Percentiles rank a stretch among this genome's conserved stretches.
Evolutionary conservation across 192 early-diverging fungal genomes (phyloP).

Genomic region (Backusella macrospora): DNA sequence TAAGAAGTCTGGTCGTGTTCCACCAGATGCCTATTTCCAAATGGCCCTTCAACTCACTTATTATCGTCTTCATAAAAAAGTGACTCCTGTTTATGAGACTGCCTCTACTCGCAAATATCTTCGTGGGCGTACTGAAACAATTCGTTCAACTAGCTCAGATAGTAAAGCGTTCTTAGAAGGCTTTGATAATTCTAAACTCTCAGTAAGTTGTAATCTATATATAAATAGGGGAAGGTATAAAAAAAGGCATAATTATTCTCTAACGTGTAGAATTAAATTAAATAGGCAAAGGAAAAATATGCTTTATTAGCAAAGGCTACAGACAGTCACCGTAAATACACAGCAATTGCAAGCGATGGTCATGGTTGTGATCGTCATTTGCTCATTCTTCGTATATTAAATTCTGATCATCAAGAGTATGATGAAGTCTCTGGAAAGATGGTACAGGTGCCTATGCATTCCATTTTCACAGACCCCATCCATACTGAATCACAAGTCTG

Average conservation of each 20-base stretch:
- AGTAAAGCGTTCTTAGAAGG: slow-evolving; percentile 68
- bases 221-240: not conserved
- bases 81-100: slow-evolving; percentile 84
- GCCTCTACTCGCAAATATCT: slow-evolving; percentile 78
- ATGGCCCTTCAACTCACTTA: slow-evolving; percentile 86
- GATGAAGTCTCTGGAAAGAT: not conserved
- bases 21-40: slow-evolving; percentile 86
- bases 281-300: slow-evolving; percentile 34
- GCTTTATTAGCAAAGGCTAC: slow-evolving; percentile 62
- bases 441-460: slow-evolving; percentile 38
- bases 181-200: slow-evolving; percentile 54
- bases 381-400: slow-evolving; percentile 72
- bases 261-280: not conserved
- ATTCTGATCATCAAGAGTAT: slow-evolving; percentile 36
- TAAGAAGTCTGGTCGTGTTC: slow-evolving; percentile 68
- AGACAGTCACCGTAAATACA: slow-evolving; percentile 68
- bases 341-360: slow-evolving; percentile 70
- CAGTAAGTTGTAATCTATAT: not conserved
- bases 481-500: slow-evolving; percentile 73
- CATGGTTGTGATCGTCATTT: slow-evolving; percentile 85
- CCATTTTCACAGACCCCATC: slow-evolving; percentile 68
- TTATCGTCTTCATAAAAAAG: slow-evolving; percentile 65
- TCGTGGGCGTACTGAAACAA: slow-evolving; percentile 88
- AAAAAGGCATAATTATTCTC: not conserved
- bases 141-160: slow-evolving; percentile 72